A percentile compares a stretch with the other conserved stretches of the same genome.
These are phyloP conservation scores for Diaporthe sp. DNA, from an alignment of 2,329 filamentous ascomycete genomes.

Conservation along the genomic window DNA sequence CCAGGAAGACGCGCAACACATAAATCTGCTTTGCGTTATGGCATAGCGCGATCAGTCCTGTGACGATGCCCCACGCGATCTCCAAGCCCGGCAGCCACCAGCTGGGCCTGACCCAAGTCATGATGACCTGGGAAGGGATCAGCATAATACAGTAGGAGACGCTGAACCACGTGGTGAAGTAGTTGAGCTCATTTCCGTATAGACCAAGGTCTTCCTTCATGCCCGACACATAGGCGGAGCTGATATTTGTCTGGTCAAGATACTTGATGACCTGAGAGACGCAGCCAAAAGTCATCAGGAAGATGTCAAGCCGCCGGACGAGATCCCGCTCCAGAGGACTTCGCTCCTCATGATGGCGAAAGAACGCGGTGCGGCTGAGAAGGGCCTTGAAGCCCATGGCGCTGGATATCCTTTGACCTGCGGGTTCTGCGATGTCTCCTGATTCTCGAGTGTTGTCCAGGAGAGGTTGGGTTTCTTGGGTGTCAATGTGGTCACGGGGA, in stretches of 20 bases:
- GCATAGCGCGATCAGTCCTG: constrained; percentile 50
- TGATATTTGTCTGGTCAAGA: constrained; percentile 55
- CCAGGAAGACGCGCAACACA: constrained; percentile 56
- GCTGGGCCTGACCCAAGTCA: constrained; percentile 53
- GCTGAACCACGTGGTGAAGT: constrained; percentile 52
- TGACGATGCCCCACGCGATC: constrained; percentile 52
- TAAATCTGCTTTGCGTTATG: constrained; percentile 54
- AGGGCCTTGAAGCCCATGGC: constrained; percentile 32
- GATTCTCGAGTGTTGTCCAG: not conserved
- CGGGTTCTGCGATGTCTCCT: not conserved
- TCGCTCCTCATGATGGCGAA: constrained; percentile 42
- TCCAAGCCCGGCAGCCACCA: constrained; percentile 52
- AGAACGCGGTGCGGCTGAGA: constrained; percentile 28
- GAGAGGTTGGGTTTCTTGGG: constrained; percentile 28
- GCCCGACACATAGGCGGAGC: constrained; percentile 55
- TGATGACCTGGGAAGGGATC: constrained; percentile 53
- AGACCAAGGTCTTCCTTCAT: constrained; percentile 54
- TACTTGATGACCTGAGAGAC: constrained; percentile 50
- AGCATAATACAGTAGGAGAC: constrained; percentile 53
- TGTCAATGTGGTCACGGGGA: not conserved
- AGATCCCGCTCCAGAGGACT: constrained; percentile 49
- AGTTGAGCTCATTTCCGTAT: constrained; percentile 46
- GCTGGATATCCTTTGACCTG: not conserved
- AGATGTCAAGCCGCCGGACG: constrained; percentile 51
- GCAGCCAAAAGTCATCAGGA: constrained; percentile 53